Evolutionary conservation across 441 rosid genomes (phyloP).

Genomic region (Geranium incanum): DNA sequence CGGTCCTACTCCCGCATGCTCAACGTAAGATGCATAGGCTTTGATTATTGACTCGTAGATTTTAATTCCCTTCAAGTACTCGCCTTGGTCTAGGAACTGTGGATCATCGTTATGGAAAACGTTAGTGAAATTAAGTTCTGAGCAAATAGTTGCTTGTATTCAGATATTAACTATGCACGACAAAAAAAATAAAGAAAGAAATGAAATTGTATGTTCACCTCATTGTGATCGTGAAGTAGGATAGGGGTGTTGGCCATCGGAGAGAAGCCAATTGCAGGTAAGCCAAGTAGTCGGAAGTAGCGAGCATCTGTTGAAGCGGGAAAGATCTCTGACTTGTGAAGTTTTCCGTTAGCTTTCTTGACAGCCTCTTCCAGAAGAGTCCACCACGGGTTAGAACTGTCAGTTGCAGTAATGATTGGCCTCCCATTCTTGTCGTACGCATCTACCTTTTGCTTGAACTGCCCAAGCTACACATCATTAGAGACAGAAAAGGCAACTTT

Average conservation of each 20-base stretch:
- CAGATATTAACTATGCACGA: no score
- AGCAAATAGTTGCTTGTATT: background rate
- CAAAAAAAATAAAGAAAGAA: background rate
- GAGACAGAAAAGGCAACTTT: conserved; percentile 10
- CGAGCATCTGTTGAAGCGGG: conserved; percentile 87
- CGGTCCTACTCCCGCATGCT: conserved; percentile 21
- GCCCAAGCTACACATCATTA: conserved; percentile 35
- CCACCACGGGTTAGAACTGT: conserved; percentile 87
- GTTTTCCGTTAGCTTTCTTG: conserved; percentile 56
- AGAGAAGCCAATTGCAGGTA: conserved; percentile 86
- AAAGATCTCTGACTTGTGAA: conserved; percentile 71
- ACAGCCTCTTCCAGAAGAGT: conserved; percentile 63
- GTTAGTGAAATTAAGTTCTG: conserved; percentile 3
- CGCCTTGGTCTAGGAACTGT: conserved; percentile 71
- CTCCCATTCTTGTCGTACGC: conserved; percentile 34
- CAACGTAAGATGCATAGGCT: conserved; percentile 46
- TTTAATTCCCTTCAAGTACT: conserved; percentile 75
- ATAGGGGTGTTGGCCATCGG: conserved; percentile 87
- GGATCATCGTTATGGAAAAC: conserved; percentile 17
- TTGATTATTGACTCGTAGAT: conserved; percentile 65
- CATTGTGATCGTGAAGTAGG: conserved; percentile 88
- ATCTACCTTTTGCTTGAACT: conserved; percentile 69
- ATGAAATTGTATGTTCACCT: conserved; percentile 33
- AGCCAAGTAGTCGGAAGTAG: conserved; percentile 52
- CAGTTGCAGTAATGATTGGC: conserved; percentile 49